Conservation (phyloP, 371 early-diverging fungal species). For the Encephalitozoon romaleae region DNA sequence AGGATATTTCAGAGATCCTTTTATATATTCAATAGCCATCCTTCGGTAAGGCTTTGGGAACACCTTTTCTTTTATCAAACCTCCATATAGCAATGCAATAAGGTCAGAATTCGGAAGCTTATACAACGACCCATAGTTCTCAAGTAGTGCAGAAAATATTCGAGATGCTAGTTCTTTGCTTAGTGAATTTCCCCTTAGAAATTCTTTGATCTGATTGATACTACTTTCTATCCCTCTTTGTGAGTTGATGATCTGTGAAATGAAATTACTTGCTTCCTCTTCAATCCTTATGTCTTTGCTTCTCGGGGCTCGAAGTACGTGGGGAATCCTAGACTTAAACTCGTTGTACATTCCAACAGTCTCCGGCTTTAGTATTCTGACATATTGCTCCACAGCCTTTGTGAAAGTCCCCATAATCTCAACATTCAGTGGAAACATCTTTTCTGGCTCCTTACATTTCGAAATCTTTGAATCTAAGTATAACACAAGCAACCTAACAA, state of each 20-base stretch:
- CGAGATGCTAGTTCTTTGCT: slow-evolving; percentile 30
- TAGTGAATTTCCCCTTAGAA: slow-evolving; percentile 20
- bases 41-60: slow-evolving; percentile 38
- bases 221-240: slow-evolving; percentile 19
- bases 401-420: slow-evolving; percentile 23
- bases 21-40: slow-evolving; percentile 26
- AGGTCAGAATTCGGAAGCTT: slow-evolving; percentile 39
- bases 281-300: slow-evolving; percentile 15
- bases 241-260: slow-evolving; percentile 45
- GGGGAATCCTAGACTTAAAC: slow-evolving; percentile 23
- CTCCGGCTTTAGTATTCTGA: slow-evolving; percentile 2
- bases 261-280: slow-evolving; percentile 41
- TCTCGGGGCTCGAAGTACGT: slow-evolving; percentile 9
- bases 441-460: neutral
- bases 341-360: slow-evolving; percentile 11
- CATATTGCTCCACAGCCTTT: slow-evolving; percentile 12
- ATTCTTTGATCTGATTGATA: slow-evolving; percentile 14
- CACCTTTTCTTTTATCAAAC: slow-evolving; percentile 44
- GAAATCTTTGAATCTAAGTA: slow-evolving; percentile 25
- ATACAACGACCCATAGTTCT: slow-evolving; percentile 39
- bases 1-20: slow-evolving; percentile 38
- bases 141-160: slow-evolving; percentile 44
- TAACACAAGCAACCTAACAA: slow-evolving; percentile 25
- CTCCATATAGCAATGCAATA: slow-evolving; percentile 45
- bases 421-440: slow-evolving; percentile 43